phyloP scores from a whole-genome alignment of 2,329 filamentous ascomycete species.

The Pleomassaria siparia region DNA sequence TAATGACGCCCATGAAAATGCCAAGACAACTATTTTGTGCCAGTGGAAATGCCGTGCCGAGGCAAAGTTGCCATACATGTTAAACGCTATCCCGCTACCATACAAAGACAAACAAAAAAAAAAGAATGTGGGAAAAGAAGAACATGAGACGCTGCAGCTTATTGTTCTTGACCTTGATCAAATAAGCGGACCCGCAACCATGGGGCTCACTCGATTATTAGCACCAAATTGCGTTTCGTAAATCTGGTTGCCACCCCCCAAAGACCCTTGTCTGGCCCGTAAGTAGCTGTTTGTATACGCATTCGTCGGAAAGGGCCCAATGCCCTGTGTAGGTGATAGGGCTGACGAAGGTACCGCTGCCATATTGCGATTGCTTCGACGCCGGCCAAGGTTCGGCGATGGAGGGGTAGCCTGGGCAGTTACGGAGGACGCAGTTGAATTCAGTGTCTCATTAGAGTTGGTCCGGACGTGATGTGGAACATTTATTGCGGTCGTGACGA shows the following conservation, averaged over 20 bases:
- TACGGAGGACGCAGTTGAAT: constrained; percentile 31
- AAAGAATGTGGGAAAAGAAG: not conserved
- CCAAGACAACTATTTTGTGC: not conserved
- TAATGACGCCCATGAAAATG: constrained; percentile 3
- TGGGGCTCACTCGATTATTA: constrained; percentile 30
- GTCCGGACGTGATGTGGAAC: constrained; percentile 29
- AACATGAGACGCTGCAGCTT: not conserved
- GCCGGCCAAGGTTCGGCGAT: constrained; percentile 33
- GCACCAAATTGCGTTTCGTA: constrained; percentile 32
- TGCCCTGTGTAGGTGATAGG: constrained; percentile 24
- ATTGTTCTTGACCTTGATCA: constrained; percentile 7
- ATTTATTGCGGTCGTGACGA: constrained; percentile 6
- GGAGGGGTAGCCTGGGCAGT: constrained; percentile 27
- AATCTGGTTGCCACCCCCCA: constrained; percentile 15
- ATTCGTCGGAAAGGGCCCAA: constrained; percentile 23
- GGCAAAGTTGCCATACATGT: not conserved
- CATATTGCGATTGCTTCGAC: constrained; percentile 41
- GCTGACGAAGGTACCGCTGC: constrained; percentile 24
- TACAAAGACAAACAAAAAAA: not conserved
- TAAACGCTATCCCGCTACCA: not conserved
- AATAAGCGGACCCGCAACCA: constrained; percentile 38
- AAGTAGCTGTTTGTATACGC: constrained; percentile 34
- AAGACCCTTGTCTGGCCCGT: constrained; percentile 29
- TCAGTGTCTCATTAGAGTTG: constrained; percentile 37
- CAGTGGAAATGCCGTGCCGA: not conserved